A percentile compares a stretch with the other conserved stretches of the same genome.
phyloP scores from a whole-genome alignment of 2,329 filamentous ascomycete species.

The Sclerotinia minor region DNA sequence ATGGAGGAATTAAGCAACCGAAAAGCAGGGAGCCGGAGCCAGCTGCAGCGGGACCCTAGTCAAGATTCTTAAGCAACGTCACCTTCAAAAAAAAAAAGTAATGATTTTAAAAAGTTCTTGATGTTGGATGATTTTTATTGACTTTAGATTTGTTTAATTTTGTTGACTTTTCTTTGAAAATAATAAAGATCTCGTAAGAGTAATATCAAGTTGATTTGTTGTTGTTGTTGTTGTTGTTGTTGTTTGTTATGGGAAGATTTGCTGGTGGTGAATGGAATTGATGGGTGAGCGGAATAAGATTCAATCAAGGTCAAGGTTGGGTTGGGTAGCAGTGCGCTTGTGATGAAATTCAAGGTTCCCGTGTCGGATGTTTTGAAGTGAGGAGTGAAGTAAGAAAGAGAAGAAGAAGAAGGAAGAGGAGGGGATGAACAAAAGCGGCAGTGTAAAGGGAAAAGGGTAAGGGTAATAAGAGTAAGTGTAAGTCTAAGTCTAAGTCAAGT shows the following conservation, averaged over 20 bases:
- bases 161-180: background rate
- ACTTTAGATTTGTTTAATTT: background rate
- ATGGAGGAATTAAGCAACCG: constrained; percentile 29
- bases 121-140: background rate
- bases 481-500: too few relatives aligned
- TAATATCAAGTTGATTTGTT: background rate
- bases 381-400: background rate
- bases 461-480: background rate
- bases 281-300: background rate
- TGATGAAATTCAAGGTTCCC: constrained; percentile 8
- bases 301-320: background rate
- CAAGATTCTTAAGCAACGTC: constrained; percentile 18
- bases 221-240: too few relatives aligned
- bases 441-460: background rate
- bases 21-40: constrained; percentile 26
- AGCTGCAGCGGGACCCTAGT: constrained; percentile 24
- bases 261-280: background rate
- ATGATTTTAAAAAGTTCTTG: background rate
- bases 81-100: background rate
- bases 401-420: background rate
- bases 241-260: background rate
- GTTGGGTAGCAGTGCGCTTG: constrained; percentile 3
- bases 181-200: background rate
- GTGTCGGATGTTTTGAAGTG: background rate
- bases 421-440: too few relatives aligned